Evolutionary conservation across 1,284 basidiomycete genomes (phyloP).

Genomic region (Ceratorhiza oryzae-sativae): DNA sequence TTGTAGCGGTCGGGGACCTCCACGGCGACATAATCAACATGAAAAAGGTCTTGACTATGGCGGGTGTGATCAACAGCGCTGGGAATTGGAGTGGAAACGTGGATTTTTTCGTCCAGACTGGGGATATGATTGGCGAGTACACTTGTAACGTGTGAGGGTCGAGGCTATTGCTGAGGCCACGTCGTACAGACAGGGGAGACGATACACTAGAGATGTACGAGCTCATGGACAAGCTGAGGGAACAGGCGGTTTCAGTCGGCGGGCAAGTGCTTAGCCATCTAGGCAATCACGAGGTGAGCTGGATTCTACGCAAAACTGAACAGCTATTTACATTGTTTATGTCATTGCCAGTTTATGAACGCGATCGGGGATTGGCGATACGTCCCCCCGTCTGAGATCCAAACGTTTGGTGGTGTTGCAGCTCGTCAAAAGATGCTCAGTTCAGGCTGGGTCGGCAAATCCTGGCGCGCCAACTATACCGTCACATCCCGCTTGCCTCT

Average conservation of each 20-base stretch:
- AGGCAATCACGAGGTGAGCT: conserved; percentile 83
- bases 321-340: conserved; percentile 34
- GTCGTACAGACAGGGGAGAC: conserved; percentile 65
- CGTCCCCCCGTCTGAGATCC: conserved; percentile 78
- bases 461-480: conserved; percentile 89
- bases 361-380: conserved; percentile 80
- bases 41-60: conserved; percentile 75
- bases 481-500: conserved; percentile 81
- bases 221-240: conserved; percentile 83
- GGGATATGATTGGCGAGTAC: conserved; percentile 89
- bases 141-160: conserved; percentile 22
- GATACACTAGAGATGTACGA: conserved; percentile 84
- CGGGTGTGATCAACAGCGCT: conserved; percentile 70
- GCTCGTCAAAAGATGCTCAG: conserved; percentile 74
- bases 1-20: conserved; percentile 82
- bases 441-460: conserved; percentile 78
- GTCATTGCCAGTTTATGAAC: conserved; percentile 67
- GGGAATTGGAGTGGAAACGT: conserved; percentile 79
- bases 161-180: neutral
- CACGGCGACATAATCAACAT: conserved; percentile 81
- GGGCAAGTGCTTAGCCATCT: conserved; percentile 78
- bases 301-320: neutral
- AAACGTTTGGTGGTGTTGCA: conserved; percentile 76
- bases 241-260: conserved; percentile 70
- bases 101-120: conserved; percentile 89